Evolutionary conservation across 2,329 filamentous ascomycete genomes (phyloP).

Genomic region (Ophiosphaerella narmari): DNA sequence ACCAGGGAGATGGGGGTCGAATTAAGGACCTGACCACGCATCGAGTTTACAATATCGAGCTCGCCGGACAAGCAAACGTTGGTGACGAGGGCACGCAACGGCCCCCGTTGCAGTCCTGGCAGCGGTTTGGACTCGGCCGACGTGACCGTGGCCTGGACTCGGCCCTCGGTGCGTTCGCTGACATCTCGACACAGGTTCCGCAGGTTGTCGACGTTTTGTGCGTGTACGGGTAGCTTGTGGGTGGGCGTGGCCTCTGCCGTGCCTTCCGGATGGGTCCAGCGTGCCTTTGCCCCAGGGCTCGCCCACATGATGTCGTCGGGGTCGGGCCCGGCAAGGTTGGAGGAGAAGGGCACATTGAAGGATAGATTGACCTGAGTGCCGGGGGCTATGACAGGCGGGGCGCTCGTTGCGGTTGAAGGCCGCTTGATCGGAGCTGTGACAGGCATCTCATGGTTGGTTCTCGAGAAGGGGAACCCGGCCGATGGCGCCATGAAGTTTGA

Average conservation of each 20-base stretch:
- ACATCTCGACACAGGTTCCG: slow-evolving; percentile 81
- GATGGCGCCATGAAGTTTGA: slow-evolving; percentile 70
- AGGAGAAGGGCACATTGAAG: slow-evolving; percentile 97
- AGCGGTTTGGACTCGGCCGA: slow-evolving; percentile 74
- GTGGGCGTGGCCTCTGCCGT: slow-evolving; percentile 82
- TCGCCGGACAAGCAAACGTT: slow-evolving; percentile 91
- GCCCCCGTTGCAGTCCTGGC: slow-evolving; percentile 56
- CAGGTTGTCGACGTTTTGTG: slow-evolving; percentile 80
- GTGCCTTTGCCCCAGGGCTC: slow-evolving; percentile 81
- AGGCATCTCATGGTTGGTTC: slow-evolving; percentile 61
- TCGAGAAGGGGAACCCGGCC: slow-evolving; percentile 65
- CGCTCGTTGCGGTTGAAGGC: slow-evolving; percentile 51
- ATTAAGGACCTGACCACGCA: slow-evolving; percentile 85
- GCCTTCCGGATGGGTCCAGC: slow-evolving; percentile 92
- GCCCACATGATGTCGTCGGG: slow-evolving; percentile 94
- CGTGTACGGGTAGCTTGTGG: slow-evolving; percentile 89
- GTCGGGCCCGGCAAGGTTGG: slow-evolving; percentile 88
- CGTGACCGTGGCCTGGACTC: slow-evolving; percentile 81
- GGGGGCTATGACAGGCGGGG: slow-evolving; percentile 68
- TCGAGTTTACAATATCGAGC: slow-evolving; percentile 85
- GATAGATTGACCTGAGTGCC: slow-evolving; percentile 86
- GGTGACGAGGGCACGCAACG: slow-evolving; percentile 62
- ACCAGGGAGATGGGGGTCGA: slow-evolving; percentile 92
- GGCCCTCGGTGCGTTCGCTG: slow-evolving; percentile 64
- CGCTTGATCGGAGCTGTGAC: slow-evolving; percentile 61